Evolutionary conservation across 1,284 basidiomycete species (phyloP).

Genomic region (Cystobasidium pallidum): DNA sequence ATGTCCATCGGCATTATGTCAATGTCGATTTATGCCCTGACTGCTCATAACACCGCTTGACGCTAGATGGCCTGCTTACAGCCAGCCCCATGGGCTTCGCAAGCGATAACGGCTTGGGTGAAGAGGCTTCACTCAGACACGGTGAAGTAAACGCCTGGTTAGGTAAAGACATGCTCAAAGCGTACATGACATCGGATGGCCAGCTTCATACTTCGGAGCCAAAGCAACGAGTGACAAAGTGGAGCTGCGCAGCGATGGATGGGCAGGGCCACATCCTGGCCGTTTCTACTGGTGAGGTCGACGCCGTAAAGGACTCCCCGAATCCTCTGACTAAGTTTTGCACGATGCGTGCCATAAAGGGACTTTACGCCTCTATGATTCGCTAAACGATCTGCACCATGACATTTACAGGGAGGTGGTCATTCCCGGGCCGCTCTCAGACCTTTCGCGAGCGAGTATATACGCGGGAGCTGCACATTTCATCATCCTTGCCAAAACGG

Average conservation of each 20-base stretch:
- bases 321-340: too few species aligned
- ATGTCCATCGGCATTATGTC: too few species aligned
- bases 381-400: background rate
- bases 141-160: background rate
- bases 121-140: background rate
- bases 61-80: background rate
- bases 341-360: too few species aligned
- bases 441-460: constrained; percentile 1
- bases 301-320: background rate
- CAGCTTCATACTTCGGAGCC: background rate
- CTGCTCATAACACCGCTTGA: background rate
- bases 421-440: background rate
- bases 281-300: constrained; percentile 5
- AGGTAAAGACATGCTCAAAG: constrained; percentile 20
- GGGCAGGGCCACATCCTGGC: constrained; percentile 32
- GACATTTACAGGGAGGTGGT: background rate
- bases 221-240: background rate
- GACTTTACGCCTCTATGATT: constrained; percentile 8
- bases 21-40: too few species aligned
- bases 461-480: constrained; percentile 35
- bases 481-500: background rate
- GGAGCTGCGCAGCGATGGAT: constrained; percentile 20
- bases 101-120: background rate
- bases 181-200: background rate
- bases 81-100: background rate